phyloP scores from a whole-genome alignment of 805 yeast genomes.

The Hanseniaspora taiwanica region DNA sequence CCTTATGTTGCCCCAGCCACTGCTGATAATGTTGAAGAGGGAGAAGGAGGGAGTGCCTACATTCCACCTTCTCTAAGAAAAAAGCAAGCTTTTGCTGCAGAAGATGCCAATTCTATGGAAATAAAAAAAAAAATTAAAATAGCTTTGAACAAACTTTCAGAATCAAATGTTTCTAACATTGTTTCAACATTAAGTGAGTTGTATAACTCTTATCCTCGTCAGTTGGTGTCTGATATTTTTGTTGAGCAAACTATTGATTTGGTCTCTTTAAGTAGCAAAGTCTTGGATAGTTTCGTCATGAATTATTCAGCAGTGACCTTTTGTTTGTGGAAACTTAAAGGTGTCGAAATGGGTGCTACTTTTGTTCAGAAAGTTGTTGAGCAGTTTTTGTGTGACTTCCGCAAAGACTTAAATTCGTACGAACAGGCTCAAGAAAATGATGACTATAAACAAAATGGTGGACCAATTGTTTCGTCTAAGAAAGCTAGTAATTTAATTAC shows the following conservation, averaged over 20 bases:
- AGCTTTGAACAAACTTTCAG: conserved; percentile 77
- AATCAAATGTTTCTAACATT: conserved; percentile 62
- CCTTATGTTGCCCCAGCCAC: conserved; percentile 58
- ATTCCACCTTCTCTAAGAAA: conserved; percentile 81
- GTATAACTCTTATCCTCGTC: conserved; percentile 59
- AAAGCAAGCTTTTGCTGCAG: conserved; percentile 28
- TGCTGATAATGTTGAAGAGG: conserved; percentile 4
- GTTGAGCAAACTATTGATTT: conserved; percentile 52
- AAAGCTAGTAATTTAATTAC: conserved; percentile 58
- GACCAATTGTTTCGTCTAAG: conserved; percentile 18
- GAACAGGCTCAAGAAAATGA: conserved; percentile 9
- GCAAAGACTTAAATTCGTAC: not conserved
- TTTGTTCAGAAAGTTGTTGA: conserved; percentile 75
- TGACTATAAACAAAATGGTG: conserved; percentile 9
- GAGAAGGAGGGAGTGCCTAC: conserved; percentile 30
- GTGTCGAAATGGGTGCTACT: conserved; percentile 81
- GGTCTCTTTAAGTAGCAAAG: conserved; percentile 46
- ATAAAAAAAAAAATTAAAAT: conserved; percentile 63
- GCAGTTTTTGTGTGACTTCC: conserved; percentile 35
- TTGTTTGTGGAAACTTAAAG: conserved; percentile 65
- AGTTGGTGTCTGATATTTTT: conserved; percentile 60
- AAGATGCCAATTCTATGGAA: conserved; percentile 34
- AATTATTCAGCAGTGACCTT: conserved; percentile 67
- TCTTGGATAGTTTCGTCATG: conserved; percentile 67
- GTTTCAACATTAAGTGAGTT: conserved; percentile 53